These are phyloP conservation scores for Pisolithus albus DNA, from an alignment of 768 basidiomycete species.

Conservation along the genomic window DNA sequence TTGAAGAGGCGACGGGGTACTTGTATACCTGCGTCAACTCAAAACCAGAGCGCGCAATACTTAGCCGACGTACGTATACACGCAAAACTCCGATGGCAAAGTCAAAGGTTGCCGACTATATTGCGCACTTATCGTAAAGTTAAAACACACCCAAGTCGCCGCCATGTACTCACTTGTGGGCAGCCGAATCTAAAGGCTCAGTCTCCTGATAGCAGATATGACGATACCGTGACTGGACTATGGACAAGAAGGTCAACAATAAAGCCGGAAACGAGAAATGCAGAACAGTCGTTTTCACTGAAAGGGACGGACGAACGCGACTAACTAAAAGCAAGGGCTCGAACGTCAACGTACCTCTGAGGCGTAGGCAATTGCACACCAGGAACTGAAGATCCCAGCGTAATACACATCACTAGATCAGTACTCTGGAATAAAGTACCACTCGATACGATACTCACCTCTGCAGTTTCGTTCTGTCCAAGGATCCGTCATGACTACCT, in stretches of 20 bases:
- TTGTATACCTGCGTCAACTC: slow-evolving; percentile 1
- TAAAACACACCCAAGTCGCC: neutral
- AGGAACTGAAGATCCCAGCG: slow-evolving; percentile 6
- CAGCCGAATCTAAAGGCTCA: slow-evolving; percentile 5
- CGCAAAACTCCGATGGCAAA: slow-evolving; percentile 21
- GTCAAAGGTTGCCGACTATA: slow-evolving; percentile 5
- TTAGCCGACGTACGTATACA: slow-evolving; percentile 14
- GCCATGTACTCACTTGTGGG: slow-evolving; percentile 15
- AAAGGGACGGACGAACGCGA: neutral
- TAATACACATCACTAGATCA: neutral
- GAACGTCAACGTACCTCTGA: slow-evolving; percentile 17
- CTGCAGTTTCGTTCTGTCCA: slow-evolving; percentile 4
- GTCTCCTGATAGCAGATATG: slow-evolving; percentile 22
- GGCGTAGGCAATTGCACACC: slow-evolving; percentile 24
- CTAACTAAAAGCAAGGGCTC: neutral
- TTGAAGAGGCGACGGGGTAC: slow-evolving; percentile 16
- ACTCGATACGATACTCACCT: slow-evolving; percentile 11
- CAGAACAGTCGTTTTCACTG: neutral
- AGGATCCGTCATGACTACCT: slow-evolving; percentile 2
- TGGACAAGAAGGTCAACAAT: slow-evolving; percentile 9
- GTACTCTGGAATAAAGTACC: neutral
- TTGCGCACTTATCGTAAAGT: slow-evolving; percentile 2
- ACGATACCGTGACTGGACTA: slow-evolving; percentile 30
- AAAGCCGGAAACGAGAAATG: neutral
- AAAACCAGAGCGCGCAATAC: neutral